Evolutionary conservation across 2,329 filamentous ascomycete genomes (phyloP), one percentile per base, ranked within the genome.

Genomic region (Lecanicillium sp.): DNA sequence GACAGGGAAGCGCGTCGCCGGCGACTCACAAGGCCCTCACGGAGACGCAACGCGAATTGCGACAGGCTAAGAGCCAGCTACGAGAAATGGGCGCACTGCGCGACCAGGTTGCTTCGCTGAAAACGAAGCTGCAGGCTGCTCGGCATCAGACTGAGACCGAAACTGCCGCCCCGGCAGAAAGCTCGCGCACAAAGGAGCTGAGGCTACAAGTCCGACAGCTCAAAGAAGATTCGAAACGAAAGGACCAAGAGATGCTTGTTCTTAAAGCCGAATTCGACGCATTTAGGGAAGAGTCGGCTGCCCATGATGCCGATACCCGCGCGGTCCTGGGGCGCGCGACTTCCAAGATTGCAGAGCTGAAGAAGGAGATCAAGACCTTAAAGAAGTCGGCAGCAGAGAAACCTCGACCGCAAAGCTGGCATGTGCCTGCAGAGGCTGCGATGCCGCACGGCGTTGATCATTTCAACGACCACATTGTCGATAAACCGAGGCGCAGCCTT

Each of bases 241-340:
- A 74, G 55, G 73, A 78, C 24, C 67, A 73, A 2, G 70, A 76
- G 39, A 52, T 79, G n/a, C 63, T 65, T n/a, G 64, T 63, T 41
- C 62, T 80, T 7, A 72, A 70, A 56, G 65, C 63, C 37, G 76
- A 79, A 14, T 79, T 79, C 51, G 75, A 80, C 33, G 58, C 67
- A 8, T 70, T 81, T 29, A 76, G 77, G 52, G 69, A 72, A 26
- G 70, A 78, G 38, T 73, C 75, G 15, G 75, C 80, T 51, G 61
- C 68, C 5, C 72, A 73, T 30, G 73, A 78, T n/a, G 64, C 67
- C 8, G 78, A 83, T 51, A 76, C 75, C 4, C 72, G 75, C 55
- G 69, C 73, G 14, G 75, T 81, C 2, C 55, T 83, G 37, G 70
- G 75, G 45, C 73, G 73, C 53, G 78, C 79, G 48, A 77, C 81